A percentile compares a stretch with the other conserved stretches of the same genome.
These are phyloP conservation scores for Boletus mariae DNA, from an alignment of 1,284 basidiomycete species.

Conservation along the genomic window DNA sequence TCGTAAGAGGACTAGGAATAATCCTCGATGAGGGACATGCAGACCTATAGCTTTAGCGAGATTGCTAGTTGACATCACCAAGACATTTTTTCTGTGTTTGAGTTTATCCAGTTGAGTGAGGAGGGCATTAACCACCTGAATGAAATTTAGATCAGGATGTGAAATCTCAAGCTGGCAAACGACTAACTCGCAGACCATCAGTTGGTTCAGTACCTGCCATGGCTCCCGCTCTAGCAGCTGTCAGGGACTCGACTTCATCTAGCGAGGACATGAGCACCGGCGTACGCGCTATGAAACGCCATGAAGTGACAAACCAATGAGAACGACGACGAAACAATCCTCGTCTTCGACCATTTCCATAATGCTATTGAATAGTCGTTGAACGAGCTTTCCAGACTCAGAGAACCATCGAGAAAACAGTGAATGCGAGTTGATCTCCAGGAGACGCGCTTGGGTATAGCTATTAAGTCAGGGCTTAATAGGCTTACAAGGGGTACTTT, in stretches of 20 bases:
- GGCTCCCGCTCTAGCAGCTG: constrained; percentile 90
- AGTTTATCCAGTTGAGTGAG: constrained; percentile 97
- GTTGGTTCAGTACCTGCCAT: constrained; percentile 93
- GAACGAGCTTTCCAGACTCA: constrained; percentile 97
- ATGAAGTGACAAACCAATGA: constrained; percentile 69
- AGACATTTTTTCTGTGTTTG: constrained; percentile 87
- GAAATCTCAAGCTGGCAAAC: neutral
- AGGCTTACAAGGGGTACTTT: neutral
- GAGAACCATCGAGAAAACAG: constrained; percentile 98
- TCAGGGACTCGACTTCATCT: constrained; percentile 98
- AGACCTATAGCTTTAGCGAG: constrained; percentile 90
- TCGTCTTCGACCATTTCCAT: constrained; percentile 88
- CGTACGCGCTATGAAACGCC: neutral
- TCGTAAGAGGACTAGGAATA: constrained; percentile 4
- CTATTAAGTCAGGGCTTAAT: constrained; percentile 38
- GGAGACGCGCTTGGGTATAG: constrained; percentile 80
- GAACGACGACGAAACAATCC: constrained; percentile 86
- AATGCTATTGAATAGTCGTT: constrained; percentile 87
- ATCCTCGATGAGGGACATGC: constrained; percentile 15
- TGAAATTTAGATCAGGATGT: neutral
- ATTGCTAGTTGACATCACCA: constrained; percentile 97
- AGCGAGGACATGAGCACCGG: constrained; percentile 3
- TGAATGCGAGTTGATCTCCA: constrained; percentile 98
- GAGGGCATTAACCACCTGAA: constrained; percentile 93
- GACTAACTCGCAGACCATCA: constrained; percentile 83